A percentile compares a stretch with the other conserved stretches of the same genome.
Conservation (phyloP, 306 rosid genomes). For the Geum urbanum region DNA sequence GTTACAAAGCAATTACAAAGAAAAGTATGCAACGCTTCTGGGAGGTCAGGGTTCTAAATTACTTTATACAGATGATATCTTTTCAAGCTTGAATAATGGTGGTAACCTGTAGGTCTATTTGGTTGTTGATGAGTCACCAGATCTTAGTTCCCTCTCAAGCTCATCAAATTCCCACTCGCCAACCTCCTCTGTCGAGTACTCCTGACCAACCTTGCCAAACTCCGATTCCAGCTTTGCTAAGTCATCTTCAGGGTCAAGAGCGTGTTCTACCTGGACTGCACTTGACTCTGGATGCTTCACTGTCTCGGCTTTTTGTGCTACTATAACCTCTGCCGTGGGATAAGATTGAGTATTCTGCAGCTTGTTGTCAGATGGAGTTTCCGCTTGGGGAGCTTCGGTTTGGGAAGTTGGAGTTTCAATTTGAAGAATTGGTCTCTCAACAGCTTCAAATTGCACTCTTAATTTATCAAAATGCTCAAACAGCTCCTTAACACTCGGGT, state of each 20-base stretch:
- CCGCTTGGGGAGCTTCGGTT: constrained; percentile 45
- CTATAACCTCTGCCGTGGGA: constrained; percentile 25
- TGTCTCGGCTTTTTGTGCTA: constrained; percentile 31
- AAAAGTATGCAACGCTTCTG: constrained; percentile 28
- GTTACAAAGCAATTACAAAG: constrained; percentile 36
- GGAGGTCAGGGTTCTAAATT: constrained; percentile 29
- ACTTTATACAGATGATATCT: constrained; percentile 27
- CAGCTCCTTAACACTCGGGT: constrained; percentile 62
- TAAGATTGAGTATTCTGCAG: constrained; percentile 29
- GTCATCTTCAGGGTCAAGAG: constrained; percentile 66
- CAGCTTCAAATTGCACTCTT: constrained; percentile 56
- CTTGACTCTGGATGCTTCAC: constrained; percentile 36
- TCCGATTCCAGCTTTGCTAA: constrained; percentile 86
- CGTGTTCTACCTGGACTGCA: constrained; percentile 39
- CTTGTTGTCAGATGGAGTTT: constrained; percentile 44
- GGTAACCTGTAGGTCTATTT: constrained; percentile 25
- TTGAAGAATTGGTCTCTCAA: constrained; percentile 84
- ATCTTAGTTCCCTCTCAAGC: constrained; percentile 77
- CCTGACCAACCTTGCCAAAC: constrained; percentile 72
- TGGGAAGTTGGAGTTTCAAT: constrained; percentile 62
- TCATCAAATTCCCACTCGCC: constrained; percentile 97
- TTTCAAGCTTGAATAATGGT: constrained; percentile 35
- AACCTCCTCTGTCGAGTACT: constrained; percentile 75
- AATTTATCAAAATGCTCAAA: constrained; percentile 64
- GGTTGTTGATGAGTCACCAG: constrained; percentile 44